Base-by-base conservation (phyloP, 495 filamentous ascomycete species). In the Cercophora newfieldiana region DNA sequence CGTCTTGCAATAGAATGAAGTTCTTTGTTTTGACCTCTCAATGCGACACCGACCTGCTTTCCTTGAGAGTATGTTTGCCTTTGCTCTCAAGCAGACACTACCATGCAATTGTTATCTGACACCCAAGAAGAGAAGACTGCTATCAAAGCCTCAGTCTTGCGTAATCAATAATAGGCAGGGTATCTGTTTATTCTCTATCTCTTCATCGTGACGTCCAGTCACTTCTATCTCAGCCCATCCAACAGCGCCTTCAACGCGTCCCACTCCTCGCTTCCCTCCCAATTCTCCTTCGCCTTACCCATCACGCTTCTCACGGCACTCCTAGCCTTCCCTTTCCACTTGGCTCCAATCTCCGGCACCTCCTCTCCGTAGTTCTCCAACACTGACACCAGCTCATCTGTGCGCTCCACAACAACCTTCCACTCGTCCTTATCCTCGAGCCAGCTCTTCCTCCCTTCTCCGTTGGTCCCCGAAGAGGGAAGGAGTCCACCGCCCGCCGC, bases 301-400 rank as follows among this genome's bases (percentile, higher is more conserved):
- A 93, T 79, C 7, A 97, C 86, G 24, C 90, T 90, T 48, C 92
- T 81, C 2, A 97, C 83, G 7, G 92, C 93, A 74, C 87, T 92
- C 73, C 92, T 82, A 1, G 91, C 90, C 85, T 97, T 98, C 59
- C 91, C 91, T 72, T 86, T 90, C 95, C 95, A 98, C 73, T 80
- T 83, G 55, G 77, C 79, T 37, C 86, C 88, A 29, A 92, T 76
- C 76, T 68, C 81, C 10, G 79, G 80, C 69, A 74, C 76, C 55
- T 67, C 73, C 56, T 67, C 76, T 0, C 90, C 90, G 61, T 89
- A 82, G 68, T 83, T 88, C 78, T 90, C 86, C 75, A 90, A 87
- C 58, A 87, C 79, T 61, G 86, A 86, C 0, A 89, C 87, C 47
- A 92, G 68, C 66, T 89, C 83, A 25, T 88, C 81, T 19, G 90